Evolutionary conservation across 116 monocot species (phyloP).

Genomic region (Trichopus zeylanicus): DNA sequence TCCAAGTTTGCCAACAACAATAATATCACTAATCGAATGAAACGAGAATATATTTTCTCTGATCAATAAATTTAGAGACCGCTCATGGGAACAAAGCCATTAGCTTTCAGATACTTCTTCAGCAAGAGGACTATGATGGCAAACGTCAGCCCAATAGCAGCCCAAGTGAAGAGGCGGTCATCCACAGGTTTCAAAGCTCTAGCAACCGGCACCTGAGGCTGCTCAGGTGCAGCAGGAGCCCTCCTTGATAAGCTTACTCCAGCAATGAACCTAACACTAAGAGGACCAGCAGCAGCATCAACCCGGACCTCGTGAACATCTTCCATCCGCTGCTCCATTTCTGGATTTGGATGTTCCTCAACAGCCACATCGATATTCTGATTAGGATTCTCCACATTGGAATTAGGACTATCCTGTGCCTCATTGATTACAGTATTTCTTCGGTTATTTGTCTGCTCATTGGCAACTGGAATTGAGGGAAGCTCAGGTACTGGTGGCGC

Average conservation of each 20-base stretch:
- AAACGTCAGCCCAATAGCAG: constrained; percentile 41
- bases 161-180: constrained; percentile 39
- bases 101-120: constrained; percentile 56
- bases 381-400: constrained; percentile 3
- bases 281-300: constrained; percentile 43
- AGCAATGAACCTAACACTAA: constrained; percentile 33
- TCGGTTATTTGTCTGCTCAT: constrained; percentile 10
- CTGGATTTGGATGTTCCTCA: constrained; percentile 12
- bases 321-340: constrained; percentile 15
- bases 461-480: constrained; percentile 2
- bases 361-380: not conserved
- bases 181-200: constrained; percentile 16
- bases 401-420: constrained; percentile 1
- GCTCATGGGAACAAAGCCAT: constrained; percentile 1
- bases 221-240: not conserved
- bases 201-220: constrained; percentile 4
- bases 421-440: constrained; percentile 2
- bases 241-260: constrained; percentile 31
- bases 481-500: constrained; percentile 55
- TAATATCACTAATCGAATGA: not conserved
- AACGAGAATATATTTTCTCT: not conserved
- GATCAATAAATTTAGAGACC: not conserved
- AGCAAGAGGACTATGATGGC: constrained; percentile 49
- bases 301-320: constrained; percentile 41
- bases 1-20: no score